A percentile compares a stretch with the other conserved stretches of the same genome.
Conservation (phyloP, 345 rosid genomes). For the Populus deltoides region DNA sequence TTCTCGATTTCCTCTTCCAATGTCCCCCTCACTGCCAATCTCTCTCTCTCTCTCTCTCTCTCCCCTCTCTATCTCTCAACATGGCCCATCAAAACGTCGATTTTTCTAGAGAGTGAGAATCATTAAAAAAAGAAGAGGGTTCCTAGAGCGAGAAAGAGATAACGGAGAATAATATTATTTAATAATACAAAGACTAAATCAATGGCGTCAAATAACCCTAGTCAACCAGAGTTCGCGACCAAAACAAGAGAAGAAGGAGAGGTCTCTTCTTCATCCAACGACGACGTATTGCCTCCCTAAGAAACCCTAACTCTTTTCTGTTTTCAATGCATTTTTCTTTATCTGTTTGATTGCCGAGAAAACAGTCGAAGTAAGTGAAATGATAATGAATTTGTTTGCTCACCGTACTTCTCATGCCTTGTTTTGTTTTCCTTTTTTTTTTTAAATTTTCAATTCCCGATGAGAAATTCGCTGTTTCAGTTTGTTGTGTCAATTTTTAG, state of each 20-base stretch:
- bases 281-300: constrained; percentile 35
- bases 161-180: background rate
- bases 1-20: background rate
- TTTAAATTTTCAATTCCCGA: too few relatives aligned
- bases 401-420: background rate
- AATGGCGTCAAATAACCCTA: background rate
- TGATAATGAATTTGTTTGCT: background rate
- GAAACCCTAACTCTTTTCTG: background rate
- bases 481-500: background rate
- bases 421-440: too few relatives aligned
- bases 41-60: too few relatives aligned
- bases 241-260: constrained; percentile 76
- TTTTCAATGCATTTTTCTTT: background rate
- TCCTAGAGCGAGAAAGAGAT: background rate
- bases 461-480: background rate
- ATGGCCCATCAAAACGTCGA: background rate
- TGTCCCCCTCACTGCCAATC: background rate
- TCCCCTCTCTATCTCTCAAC: background rate
- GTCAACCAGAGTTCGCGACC: background rate
- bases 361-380: background rate
- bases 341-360: constrained; percentile 21
- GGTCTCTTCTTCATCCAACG: constrained; percentile 52
- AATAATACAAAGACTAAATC: background rate
- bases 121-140: background rate
- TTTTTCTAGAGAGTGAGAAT: background rate